Conservation (phyloP, 306 rosid genomes). For the Gynostemma pentaphyllum region DNA sequence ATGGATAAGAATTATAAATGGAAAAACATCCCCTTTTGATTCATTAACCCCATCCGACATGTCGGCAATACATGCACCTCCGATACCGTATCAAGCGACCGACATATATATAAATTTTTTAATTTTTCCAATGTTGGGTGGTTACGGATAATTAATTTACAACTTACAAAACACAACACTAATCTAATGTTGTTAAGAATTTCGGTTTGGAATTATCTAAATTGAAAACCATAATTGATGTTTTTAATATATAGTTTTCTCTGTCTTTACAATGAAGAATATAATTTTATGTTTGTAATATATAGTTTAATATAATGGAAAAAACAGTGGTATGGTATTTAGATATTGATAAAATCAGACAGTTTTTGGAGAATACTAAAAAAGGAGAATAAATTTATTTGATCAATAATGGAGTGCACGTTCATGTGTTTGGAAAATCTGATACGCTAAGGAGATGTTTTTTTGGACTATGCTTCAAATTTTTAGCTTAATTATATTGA, state of each 20-base stretch:
- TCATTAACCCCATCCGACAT: slow-evolving; percentile 6
- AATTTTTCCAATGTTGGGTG: not conserved
- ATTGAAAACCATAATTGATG: too few relatives aligned
- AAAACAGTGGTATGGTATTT: not conserved
- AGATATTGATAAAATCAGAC: too few relatives aligned
- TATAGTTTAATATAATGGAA: not conserved
- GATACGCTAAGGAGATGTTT: slow-evolving; percentile 8
- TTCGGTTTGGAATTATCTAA: not conserved
- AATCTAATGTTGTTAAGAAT: not conserved
- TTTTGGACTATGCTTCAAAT: slow-evolving; percentile 3
- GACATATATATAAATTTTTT: slow-evolving; percentile 3
- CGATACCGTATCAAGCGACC: slow-evolving; percentile 2
- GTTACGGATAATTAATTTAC: slow-evolving; percentile 6
- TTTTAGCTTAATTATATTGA: slow-evolving; percentile 5
- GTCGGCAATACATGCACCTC: not conserved
- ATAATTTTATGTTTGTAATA: too few relatives aligned
- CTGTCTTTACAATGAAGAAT: too few relatives aligned
- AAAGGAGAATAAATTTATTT: not conserved
- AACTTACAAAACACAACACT: not conserved
- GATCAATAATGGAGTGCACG: slow-evolving; percentile 12
- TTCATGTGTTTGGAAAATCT: slow-evolving; percentile 7
- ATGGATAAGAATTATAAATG: slow-evolving; percentile 4
- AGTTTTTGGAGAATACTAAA: slow-evolving; percentile 1
- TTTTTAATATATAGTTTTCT: slow-evolving; percentile 7
- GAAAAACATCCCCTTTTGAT: not conserved